Conservation (phyloP, 2,329 filamentous ascomycete species). For the Tolypocladium guangdongense region DNA sequence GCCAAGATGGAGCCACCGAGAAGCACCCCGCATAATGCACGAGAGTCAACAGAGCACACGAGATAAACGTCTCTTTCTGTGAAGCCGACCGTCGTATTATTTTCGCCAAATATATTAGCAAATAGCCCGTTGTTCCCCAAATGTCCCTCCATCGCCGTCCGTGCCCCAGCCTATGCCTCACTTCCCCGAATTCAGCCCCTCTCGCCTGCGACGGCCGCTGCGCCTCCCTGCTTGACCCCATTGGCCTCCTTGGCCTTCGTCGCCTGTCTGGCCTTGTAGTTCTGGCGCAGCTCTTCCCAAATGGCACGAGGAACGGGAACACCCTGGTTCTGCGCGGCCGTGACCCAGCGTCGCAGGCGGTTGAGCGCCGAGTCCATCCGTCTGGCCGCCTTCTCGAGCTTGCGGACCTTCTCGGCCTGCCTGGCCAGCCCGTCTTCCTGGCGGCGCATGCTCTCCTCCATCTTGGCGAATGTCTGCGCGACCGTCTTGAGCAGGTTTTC, state of each 20-base stretch:
- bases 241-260: rapidly evolving
- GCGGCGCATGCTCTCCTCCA: background rate
- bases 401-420: background rate
- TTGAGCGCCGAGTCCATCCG: background rate
- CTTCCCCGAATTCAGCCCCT: background rate
- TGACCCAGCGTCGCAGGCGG: background rate
- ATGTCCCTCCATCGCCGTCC: background rate
- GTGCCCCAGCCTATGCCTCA: background rate
- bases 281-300: background rate
- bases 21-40: too few species aligned
- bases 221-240: too few species aligned
- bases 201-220: background rate
- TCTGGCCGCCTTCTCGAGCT: background rate
- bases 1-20: too few species aligned
- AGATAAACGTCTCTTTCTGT: too few species aligned
- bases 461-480: background rate
- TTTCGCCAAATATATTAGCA: background rate
- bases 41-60: too few species aligned
- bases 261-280: background rate
- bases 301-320: background rate
- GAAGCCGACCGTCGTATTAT: too few species aligned
- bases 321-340: background rate
- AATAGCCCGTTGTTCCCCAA: background rate
- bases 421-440: background rate
- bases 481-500: background rate